A percentile compares a stretch with the other conserved stretches of the same genome.
Evolutionary conservation across 768 basidiomycete species (phyloP).

Genomic region (Suillus plorans): DNA sequence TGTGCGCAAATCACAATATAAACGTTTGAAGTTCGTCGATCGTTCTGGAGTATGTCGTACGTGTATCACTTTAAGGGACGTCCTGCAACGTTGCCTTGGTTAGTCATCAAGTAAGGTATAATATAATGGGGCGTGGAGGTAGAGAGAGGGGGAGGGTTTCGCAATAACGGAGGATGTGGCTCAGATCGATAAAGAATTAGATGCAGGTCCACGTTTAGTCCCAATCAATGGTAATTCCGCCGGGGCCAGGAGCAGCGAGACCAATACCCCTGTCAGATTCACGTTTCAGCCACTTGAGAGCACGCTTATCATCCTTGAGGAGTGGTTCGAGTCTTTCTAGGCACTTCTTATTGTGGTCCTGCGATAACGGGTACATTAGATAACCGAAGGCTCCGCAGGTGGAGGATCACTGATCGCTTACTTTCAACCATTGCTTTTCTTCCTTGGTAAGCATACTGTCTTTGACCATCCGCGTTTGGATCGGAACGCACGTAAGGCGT

Average conservation of each 20-base stretch:
- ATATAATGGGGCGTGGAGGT: slow-evolving; percentile 14
- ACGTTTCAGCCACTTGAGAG: slow-evolving; percentile 75
- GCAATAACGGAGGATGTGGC: slow-evolving; percentile 13
- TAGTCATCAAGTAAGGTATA: slow-evolving; percentile 28
- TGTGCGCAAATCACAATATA: slow-evolving; percentile 27
- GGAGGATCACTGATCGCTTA: slow-evolving; percentile 29
- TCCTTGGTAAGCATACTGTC: slow-evolving; percentile 80
- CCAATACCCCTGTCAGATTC: slow-evolving; percentile 78
- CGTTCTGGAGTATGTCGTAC: slow-evolving; percentile 15
- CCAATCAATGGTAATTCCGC: slow-evolving; percentile 80
- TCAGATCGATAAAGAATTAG: slow-evolving; percentile 2
- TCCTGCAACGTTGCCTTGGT: slow-evolving; percentile 25
- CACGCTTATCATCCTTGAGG: slow-evolving; percentile 77
- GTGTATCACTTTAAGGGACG: slow-evolving; percentile 8
- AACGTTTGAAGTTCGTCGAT: slow-evolving; percentile 19
- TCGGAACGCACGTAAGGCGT: slow-evolving; percentile 91
- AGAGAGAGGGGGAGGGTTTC: slow-evolving; percentile 22
- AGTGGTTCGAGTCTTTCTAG: slow-evolving; percentile 60
- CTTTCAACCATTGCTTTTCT: slow-evolving; percentile 86
- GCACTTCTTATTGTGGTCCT: slow-evolving; percentile 83
- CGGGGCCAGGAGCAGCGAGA: slow-evolving; percentile 59
- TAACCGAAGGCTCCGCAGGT: not conserved
- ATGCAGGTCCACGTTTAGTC: slow-evolving; percentile 37
- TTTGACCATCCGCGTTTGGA: slow-evolving; percentile 88
- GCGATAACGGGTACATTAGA: slow-evolving; percentile 13